Evolutionary conservation across 495 filamentous ascomycete species (phyloP).

Genomic region (Podospora comata): DNA sequence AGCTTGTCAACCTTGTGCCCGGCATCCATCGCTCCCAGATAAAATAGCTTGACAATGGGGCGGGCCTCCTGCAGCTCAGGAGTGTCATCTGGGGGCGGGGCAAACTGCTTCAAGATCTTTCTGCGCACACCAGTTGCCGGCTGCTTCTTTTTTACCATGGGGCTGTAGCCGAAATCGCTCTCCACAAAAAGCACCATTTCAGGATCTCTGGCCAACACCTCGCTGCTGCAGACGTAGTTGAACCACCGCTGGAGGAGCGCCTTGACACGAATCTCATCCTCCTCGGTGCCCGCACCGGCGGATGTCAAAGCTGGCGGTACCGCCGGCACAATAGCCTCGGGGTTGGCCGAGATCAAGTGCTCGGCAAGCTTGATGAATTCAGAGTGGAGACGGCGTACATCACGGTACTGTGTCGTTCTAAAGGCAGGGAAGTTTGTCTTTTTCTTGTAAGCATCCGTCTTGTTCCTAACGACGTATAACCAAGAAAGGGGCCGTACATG

Average conservation of each 20-base stretch:
- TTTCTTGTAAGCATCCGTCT: conserved; percentile 16
- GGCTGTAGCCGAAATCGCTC: conserved; percentile 96
- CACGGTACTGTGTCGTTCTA: conserved; percentile 95
- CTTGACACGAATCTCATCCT: conserved; percentile 90
- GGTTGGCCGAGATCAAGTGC: conserved; percentile 91
- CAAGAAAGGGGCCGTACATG: conserved; percentile 61
- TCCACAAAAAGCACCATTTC: conserved; percentile 97
- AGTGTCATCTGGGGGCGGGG: conserved; percentile 94
- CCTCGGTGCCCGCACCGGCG: conserved; percentile 92
- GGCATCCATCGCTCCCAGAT: conserved; percentile 90
- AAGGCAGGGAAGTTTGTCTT: conserved; percentile 98
- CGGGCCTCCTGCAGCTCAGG: conserved; percentile 87
- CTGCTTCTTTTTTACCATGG: conserved; percentile 91
- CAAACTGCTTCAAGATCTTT: conserved; percentile 97
- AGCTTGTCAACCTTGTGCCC: conserved; percentile 93
- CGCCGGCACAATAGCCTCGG: conserved; percentile 95
- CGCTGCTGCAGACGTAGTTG: conserved; percentile 85
- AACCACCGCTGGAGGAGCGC: conserved; percentile 90
- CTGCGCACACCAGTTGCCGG: conserved; percentile 93
- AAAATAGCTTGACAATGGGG: conserved; percentile 92
- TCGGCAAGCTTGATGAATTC: conserved; percentile 95
- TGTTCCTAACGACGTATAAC: conserved; percentile 8
- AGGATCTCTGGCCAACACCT: conserved; percentile 89
- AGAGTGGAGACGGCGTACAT: conserved; percentile 89
- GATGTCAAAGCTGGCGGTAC: conserved; percentile 88